phyloP scores from a whole-genome alignment of 345 rosid genomes.

The Ceriops decandra region DNA sequence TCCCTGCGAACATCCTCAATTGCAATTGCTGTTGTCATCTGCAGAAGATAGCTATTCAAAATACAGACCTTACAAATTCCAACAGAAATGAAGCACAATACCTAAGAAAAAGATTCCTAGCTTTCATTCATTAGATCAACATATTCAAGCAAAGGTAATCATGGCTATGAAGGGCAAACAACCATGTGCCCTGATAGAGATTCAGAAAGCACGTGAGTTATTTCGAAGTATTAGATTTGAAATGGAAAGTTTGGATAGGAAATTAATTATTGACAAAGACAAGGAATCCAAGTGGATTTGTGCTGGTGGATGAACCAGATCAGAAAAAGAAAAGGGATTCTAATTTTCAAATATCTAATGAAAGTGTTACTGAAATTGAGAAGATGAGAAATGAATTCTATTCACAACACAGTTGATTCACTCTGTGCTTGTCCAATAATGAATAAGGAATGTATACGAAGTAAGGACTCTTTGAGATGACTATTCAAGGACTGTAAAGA shows the following conservation, averaged over 20 bases:
- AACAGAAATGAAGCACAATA: constrained; percentile 6
- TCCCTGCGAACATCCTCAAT: constrained; percentile 95
- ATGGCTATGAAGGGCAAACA: background rate
- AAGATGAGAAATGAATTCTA: no score
- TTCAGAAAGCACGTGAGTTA: background rate
- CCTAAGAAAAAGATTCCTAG: background rate
- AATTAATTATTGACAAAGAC: background rate
- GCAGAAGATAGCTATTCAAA: constrained; percentile 34
- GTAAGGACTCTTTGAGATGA: no score
- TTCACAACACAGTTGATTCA: no score
- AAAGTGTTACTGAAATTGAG: no score
- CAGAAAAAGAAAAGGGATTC: no score
- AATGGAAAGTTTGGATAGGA: background rate
- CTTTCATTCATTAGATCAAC: background rate
- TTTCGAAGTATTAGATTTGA: background rate
- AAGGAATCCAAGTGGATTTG: background rate
- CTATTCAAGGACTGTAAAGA: no score
- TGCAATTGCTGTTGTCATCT: constrained; percentile 88
- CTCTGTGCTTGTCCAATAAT: no score
- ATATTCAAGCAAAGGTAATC: background rate
- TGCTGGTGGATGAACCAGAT: background rate
- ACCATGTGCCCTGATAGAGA: background rate
- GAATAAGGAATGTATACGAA: no score
- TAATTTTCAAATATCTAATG: no score
- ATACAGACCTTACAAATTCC: constrained; percentile 1